Evolutionary conservation across 2,329 filamentous ascomycete species (phyloP).

Genomic region (Colletotrichum paranaense): DNA sequence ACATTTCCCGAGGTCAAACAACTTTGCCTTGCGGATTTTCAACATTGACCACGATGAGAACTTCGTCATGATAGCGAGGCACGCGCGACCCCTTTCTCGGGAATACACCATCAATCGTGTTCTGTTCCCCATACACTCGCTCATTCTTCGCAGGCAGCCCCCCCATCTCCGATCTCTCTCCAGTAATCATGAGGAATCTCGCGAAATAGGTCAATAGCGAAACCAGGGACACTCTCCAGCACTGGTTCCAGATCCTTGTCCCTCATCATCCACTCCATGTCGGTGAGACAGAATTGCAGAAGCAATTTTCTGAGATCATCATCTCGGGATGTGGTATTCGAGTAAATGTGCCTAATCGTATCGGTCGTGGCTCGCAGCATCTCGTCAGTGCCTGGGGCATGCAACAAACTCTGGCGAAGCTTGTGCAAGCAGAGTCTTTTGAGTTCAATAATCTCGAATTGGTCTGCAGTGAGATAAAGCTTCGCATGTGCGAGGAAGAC

Average conservation of each 20-base stretch:
- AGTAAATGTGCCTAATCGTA: neutral
- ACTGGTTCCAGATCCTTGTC: neutral
- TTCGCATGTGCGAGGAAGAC: neutral
- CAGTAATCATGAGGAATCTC: neutral
- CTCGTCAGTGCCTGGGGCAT: neutral
- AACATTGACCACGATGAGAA: too few species aligned
- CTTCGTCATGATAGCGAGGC: too few species aligned
- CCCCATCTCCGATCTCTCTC: neutral
- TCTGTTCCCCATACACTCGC: neutral
- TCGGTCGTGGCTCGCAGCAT: neutral
- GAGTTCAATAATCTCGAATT: neutral
- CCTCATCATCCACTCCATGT: neutral
- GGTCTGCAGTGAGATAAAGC: neutral
- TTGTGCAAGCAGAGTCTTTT: neutral
- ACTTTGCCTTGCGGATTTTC: neutral
- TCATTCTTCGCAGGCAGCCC: neutral
- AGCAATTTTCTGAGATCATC: neutral
- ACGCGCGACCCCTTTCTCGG: neutral
- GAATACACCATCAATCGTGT: neutral
- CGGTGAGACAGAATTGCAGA: neutral
- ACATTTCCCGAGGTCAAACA: neutral
- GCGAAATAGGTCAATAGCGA: neutral
- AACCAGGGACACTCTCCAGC: neutral
- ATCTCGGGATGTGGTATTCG: neutral
- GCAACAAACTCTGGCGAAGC: neutral